Percentiles rank a stretch among this genome's conserved stretches.
These are phyloP conservation scores for Tricholoma terreum DNA, from an alignment of 768 basidiomycete species.

Conservation along the genomic window DNA sequence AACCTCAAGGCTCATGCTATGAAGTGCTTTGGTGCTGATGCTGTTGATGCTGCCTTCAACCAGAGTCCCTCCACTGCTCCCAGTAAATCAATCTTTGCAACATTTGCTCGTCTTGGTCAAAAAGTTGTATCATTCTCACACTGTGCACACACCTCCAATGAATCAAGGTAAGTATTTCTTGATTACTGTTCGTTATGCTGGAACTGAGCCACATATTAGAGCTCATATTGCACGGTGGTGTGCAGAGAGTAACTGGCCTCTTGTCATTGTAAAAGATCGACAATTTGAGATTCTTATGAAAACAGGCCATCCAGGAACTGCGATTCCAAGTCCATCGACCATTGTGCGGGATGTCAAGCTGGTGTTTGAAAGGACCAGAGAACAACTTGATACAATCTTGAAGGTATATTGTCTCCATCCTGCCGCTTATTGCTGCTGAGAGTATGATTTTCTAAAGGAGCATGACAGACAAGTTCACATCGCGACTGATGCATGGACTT, in stretches of 20 bases:
- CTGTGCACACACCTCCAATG: not conserved
- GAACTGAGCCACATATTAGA: not conserved
- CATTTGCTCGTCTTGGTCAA: not conserved
- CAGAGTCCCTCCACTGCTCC: not conserved
- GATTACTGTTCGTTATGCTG: not conserved
- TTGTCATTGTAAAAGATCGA: not conserved
- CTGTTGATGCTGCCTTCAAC: too few species aligned
- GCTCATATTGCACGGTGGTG: not conserved
- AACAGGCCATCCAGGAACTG: not conserved
- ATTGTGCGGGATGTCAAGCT: not conserved
- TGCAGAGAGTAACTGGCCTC: not conserved
- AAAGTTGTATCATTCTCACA: not conserved
- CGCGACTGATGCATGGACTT: conserved; percentile 12
- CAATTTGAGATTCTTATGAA: not conserved
- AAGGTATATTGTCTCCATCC: not conserved
- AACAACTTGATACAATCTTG: not conserved
- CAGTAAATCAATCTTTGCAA: not conserved
- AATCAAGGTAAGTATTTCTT: not conserved
- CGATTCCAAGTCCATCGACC: not conserved
- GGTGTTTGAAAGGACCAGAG: not conserved
- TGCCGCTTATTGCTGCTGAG: not conserved
- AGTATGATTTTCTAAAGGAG: conserved; percentile 13
- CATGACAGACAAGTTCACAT: conserved; percentile 28
- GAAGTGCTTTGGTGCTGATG: too few species aligned
- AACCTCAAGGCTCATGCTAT: too few species aligned